These are phyloP conservation scores for Lachancea fermentati DNA, from an alignment of 805 yeast genomes.

Conservation along the genomic window DNA sequence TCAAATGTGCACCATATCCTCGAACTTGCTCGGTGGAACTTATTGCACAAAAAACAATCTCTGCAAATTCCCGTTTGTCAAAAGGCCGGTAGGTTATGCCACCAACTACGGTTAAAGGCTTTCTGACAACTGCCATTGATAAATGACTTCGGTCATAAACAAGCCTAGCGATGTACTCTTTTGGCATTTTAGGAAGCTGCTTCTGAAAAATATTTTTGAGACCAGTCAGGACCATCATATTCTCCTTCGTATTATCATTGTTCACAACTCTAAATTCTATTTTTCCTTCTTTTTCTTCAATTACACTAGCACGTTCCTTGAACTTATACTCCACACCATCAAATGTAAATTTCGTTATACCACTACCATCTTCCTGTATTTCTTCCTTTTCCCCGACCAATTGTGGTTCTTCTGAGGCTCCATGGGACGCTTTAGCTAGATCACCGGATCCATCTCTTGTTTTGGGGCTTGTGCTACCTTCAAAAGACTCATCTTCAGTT, in stretches of 20 bases:
- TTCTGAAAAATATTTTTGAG: slow-evolving; percentile 93
- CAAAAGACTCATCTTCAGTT: slow-evolving; percentile 16
- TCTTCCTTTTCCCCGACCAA: slow-evolving; percentile 22
- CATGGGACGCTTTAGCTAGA: too few relatives aligned
- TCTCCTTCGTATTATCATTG: slow-evolving; percentile 84
- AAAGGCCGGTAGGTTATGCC: slow-evolving; percentile 97
- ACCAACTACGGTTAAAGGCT: slow-evolving; percentile 93
- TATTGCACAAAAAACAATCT: slow-evolving; percentile 97
- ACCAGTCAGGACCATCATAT: slow-evolving; percentile 88
- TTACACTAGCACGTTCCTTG: slow-evolving; percentile 88
- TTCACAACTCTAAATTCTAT: slow-evolving; percentile 96
- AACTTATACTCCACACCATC: slow-evolving; percentile 79
- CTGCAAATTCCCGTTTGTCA: slow-evolving; percentile 86
- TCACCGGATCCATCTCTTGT: slow-evolving; percentile 13
- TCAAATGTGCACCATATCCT: slow-evolving; percentile 97
- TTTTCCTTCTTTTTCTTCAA: slow-evolving; percentile 88
- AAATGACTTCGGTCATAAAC: slow-evolving; percentile 93
- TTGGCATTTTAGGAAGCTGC: slow-evolving; percentile 97
- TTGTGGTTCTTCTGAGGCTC: slow-evolving; percentile 12
- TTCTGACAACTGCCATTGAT: slow-evolving; percentile 92
- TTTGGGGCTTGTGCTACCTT: too few relatives aligned
- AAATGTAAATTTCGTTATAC: slow-evolving; percentile 38
- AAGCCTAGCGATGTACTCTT: slow-evolving; percentile 89
- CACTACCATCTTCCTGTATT: slow-evolving; percentile 29
- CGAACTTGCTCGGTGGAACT: slow-evolving; percentile 96